Evolutionary conservation across 805 yeast genomes (phyloP).

Genomic region (Lipomyces oligophaga): DNA sequence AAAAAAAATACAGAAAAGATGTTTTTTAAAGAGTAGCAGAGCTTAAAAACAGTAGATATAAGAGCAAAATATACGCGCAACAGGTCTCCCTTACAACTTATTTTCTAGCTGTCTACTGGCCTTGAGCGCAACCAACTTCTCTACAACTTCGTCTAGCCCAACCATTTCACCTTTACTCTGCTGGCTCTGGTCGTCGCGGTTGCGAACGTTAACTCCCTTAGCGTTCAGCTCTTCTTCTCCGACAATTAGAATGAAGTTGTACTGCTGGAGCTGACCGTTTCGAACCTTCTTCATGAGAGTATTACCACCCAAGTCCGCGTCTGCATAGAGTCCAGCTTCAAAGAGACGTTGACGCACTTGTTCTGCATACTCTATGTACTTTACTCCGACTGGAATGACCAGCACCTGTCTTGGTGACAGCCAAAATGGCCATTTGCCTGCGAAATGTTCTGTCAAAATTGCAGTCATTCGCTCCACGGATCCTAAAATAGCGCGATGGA

Average conservation of each 20-base stretch:
- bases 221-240: slow-evolving; percentile 89
- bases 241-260: slow-evolving; percentile 93
- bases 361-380: slow-evolving; percentile 86
- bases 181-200: slow-evolving; percentile 80
- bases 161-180: slow-evolving; percentile 87
- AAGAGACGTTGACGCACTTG: slow-evolving; percentile 59
- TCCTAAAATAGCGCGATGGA: slow-evolving; percentile 97
- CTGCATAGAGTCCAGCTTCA: slow-evolving; percentile 79
- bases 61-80: no score
- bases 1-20: no score
- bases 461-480: slow-evolving; percentile 99
- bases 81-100: slow-evolving; percentile 3
- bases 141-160: slow-evolving; percentile 64
- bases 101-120: slow-evolving; percentile 65
- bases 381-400: slow-evolving; percentile 95
- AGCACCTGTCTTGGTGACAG: slow-evolving; percentile 97
- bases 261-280: slow-evolving; percentile 89
- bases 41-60: no score
- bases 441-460: slow-evolving; percentile 94
- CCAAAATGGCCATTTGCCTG: slow-evolving; percentile 99
- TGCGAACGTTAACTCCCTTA: slow-evolving; percentile 86
- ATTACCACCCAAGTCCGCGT: slow-evolving; percentile 89
- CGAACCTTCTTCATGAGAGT: slow-evolving; percentile 98
- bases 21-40: no score
- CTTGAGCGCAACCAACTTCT: slow-evolving; percentile 63